phyloP scores from a whole-genome alignment of 768 basidiomycete species.

The Lentinula sp. region DNA sequence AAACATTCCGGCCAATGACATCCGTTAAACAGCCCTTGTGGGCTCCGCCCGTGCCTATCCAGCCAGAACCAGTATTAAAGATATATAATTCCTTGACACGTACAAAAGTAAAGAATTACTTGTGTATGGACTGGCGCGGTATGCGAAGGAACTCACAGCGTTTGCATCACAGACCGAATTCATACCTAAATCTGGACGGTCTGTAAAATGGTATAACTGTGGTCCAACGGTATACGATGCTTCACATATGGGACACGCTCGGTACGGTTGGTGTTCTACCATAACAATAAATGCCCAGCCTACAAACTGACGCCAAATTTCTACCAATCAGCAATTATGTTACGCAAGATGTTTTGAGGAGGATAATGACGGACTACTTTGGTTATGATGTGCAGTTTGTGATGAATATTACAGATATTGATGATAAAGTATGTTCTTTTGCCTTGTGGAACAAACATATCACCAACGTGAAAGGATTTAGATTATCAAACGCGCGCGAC shows the following conservation, averaged over 20 bases:
- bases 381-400: slow-evolving; percentile 97
- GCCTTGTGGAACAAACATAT: not conserved
- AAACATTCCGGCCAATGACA: not conserved
- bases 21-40: slow-evolving; percentile 57
- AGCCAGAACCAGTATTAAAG: slow-evolving; percentile 62
- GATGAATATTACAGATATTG: slow-evolving; percentile 99
- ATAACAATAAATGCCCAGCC: not conserved
- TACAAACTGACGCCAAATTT: slow-evolving; percentile 1
- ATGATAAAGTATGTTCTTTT: slow-evolving; percentile 75
- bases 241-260: slow-evolving; percentile 97
- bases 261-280: slow-evolving; percentile 40
- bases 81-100: slow-evolving; percentile 92
- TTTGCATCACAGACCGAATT: slow-evolving; percentile 59
- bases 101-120: slow-evolving; percentile 59
- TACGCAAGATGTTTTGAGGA: slow-evolving; percentile 84
- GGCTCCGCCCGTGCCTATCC: slow-evolving; percentile 38
- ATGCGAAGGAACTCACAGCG: not conserved
- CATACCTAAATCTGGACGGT: slow-evolving; percentile 56
- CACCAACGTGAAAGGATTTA: slow-evolving; percentile 22
- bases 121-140: slow-evolving; percentile 9
- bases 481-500: slow-evolving; percentile 93
- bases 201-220: slow-evolving; percentile 98
- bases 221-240: slow-evolving; percentile 99
- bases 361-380: slow-evolving; percentile 94
- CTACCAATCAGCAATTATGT: slow-evolving; percentile 79